Evolutionary conservation across 164 flowering plant genomes (phyloP), one percentile per base, ranked within the genome.

Genomic region (Vitis riparia): DNA sequence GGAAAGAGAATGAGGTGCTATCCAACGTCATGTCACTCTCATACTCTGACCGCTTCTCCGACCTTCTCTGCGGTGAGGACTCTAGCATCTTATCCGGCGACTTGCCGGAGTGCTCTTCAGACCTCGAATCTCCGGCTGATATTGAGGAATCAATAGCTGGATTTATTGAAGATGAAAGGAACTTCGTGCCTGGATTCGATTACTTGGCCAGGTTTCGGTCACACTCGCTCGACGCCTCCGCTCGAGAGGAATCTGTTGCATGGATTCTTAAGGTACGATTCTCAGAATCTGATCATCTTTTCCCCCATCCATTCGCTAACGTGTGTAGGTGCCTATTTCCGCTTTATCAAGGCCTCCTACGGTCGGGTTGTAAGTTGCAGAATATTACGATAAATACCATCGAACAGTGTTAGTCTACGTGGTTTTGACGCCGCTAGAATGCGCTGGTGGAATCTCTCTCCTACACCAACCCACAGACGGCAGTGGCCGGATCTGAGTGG

Each of bases 181-280:
- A 83, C 61, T 87, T 81, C 77, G 76, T 82, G 29, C 90, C 90
- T 3, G 89, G 85, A 7, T 63, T 71, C 30, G 92, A 88, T 64
- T 91, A 85, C 78, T 57, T 82, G 12, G 71, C 83, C 3, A 79
- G 81, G 56, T 79, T 84, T 62, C 80, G 73, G 16, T 82, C 90
- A 50, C 84, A 73, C 61, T 76, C 88, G 9, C 83, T 91, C 52
- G 93, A 95, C 51, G 88, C 80, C 37, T 81, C 90, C 15, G 88
- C 91, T 56, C 73, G 99, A 48, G 75, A 78, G 59, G 85, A 82
- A 14, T 87, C 94, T n/a, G 83, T 95, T 67, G 79, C 85, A 57
- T 93, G 99, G 99, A 95, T 91, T 78, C 92, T 93, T 75, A 91
- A 90, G 99, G 99, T 93, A 82, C 44, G 51, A 11, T 59, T 27